Percentiles rank a stretch among this genome's conserved stretches.
Evolutionary conservation across 2,329 filamentous ascomycete species (phyloP).

Genomic region (Scedosporium minutisporum): DNA sequence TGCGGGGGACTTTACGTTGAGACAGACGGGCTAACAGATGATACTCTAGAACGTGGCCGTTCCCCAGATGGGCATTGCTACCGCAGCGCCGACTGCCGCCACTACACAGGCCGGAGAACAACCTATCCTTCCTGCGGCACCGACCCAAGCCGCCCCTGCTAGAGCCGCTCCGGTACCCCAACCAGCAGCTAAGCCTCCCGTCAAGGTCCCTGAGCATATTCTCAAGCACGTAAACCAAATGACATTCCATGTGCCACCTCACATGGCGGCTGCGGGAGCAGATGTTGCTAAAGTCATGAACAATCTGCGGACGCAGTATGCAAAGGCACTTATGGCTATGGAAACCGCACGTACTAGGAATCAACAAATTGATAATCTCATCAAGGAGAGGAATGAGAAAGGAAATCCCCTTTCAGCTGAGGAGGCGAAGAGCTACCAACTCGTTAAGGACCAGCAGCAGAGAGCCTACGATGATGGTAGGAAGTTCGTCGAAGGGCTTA

Average conservation of each 20-base stretch:
- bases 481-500: conserved; percentile 36
- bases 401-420: conserved; percentile 35
- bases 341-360: conserved; percentile 33
- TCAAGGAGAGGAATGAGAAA: conserved; percentile 31
- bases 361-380: conserved; percentile 28
- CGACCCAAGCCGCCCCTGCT: conserved; percentile 14
- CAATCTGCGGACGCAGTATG: conserved; percentile 37
- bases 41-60: neutral
- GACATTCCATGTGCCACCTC: conserved; percentile 33
- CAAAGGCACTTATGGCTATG: conserved; percentile 38
- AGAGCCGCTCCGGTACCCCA: conserved; percentile 13
- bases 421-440: conserved; percentile 33
- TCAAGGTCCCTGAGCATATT: conserved; percentile 32
- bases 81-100: conserved; percentile 8
- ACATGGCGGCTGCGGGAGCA: conserved; percentile 27
- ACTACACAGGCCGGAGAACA: conserved; percentile 10
- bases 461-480: conserved; percentile 37
- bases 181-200: conserved; percentile 24
- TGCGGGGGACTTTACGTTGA: neutral
- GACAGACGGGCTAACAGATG: neutral
- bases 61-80: conserved; percentile 4
- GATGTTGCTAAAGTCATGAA: conserved; percentile 38
- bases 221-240: conserved; percentile 38
- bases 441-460: conserved; percentile 31
- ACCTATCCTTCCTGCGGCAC: conserved; percentile 11